phyloP scores from a whole-genome alignment of 2,329 filamentous ascomycete species.

The Myriosclerotinia scirpicola region DNA sequence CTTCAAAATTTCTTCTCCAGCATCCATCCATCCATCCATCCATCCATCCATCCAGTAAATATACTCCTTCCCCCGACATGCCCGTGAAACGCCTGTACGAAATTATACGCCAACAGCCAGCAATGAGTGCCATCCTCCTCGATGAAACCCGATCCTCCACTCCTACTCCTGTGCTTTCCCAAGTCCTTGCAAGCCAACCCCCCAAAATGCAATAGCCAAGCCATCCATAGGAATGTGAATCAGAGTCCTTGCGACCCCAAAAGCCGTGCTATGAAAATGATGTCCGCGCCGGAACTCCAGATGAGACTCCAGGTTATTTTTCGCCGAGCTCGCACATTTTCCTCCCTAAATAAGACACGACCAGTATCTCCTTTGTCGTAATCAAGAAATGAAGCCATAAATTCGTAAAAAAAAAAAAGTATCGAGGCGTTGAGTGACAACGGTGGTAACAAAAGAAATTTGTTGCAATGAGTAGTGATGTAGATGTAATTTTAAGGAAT shows the following conservation, averaged over 20 bases:
- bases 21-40: constrained; percentile 25
- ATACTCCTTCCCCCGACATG: constrained; percentile 31
- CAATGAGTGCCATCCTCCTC: constrained; percentile 20
- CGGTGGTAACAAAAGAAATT: constrained; percentile 18
- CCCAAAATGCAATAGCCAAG: constrained; percentile 17
- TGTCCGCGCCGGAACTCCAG: constrained; percentile 21
- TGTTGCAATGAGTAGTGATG: constrained; percentile 14
- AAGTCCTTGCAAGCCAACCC: constrained; percentile 1
- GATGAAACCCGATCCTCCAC: constrained; percentile 29
- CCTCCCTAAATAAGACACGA: constrained; percentile 24
- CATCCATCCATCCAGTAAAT: constrained; percentile 23
- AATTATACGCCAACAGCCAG: constrained; percentile 37
- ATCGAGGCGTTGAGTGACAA: constrained; percentile 8
- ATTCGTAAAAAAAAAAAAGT: constrained; percentile 34
- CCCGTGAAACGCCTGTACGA: constrained; percentile 33
- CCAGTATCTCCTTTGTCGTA: constrained; percentile 30
- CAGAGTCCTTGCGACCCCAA: constrained; percentile 5
- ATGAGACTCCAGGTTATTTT: constrained; percentile 20
- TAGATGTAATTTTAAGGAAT: constrained; percentile 15
- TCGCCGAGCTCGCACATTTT: constrained; percentile 19
- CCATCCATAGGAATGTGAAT: not conserved
- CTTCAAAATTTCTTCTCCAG: not conserved
- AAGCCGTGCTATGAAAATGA: constrained; percentile 15
- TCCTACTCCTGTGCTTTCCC: constrained; percentile 24
- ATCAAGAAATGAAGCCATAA: constrained; percentile 36